phyloP scores from a whole-genome alignment of 1,284 basidiomycete species.

The Erythrobasidium hasegawianum region DNA sequence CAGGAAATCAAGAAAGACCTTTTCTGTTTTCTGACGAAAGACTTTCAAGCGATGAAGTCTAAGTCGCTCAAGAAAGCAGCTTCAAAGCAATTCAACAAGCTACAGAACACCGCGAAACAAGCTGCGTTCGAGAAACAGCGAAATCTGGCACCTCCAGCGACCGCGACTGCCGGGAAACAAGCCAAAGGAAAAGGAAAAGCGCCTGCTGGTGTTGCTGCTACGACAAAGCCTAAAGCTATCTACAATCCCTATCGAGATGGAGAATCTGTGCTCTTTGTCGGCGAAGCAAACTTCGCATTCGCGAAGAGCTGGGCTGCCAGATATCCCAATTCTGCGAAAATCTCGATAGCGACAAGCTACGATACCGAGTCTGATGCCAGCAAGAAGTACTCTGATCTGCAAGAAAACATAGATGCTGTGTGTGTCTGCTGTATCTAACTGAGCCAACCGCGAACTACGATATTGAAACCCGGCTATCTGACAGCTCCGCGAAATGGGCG shows the following conservation, averaged over 20 bases:
- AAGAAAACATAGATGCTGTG: conserved; percentile 56
- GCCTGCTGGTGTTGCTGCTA: background rate
- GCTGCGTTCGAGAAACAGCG: conserved; percentile 23
- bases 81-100: conserved; percentile 7
- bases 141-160: too few relatives aligned
- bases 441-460: background rate
- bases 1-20: background rate
- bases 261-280: conserved; percentile 30
- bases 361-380: conserved; percentile 74
- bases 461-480: background rate
- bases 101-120: conserved; percentile 4
- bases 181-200: conserved; percentile 14
- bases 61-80: conserved; percentile 24
- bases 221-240: background rate
- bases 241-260: conserved; percentile 30
- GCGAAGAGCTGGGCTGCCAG: conserved; percentile 61
- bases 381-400: conserved; percentile 76
- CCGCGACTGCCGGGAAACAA: background rate
- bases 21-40: conserved; percentile 6
- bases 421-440: conserved; percentile 6
- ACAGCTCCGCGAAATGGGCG: conserved; percentile 60
- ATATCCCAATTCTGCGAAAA: conserved; percentile 54
- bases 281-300: conserved; percentile 80
- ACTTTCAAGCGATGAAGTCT: too few relatives aligned
- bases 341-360: conserved; percentile 81